Conservation (phyloP, 2,329 filamentous ascomycete species). For the Nannizzia gypsea region DNA sequence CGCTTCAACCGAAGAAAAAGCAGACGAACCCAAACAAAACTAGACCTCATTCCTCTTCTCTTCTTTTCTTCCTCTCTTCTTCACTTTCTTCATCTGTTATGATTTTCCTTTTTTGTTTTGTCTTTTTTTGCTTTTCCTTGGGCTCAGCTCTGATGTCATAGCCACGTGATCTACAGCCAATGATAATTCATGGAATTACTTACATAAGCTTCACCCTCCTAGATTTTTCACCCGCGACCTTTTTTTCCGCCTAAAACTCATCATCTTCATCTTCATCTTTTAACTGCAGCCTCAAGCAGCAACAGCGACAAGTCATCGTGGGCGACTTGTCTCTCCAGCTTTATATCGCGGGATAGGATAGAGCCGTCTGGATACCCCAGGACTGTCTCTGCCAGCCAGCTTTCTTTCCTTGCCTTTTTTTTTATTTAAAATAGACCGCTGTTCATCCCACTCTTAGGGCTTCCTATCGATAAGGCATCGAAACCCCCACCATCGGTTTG, state of each 20-base stretch:
- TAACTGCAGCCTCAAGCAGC: background rate
- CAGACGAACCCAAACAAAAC: background rate
- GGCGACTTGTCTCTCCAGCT: background rate
- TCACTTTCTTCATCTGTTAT: background rate
- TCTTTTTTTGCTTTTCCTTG: too few species aligned
- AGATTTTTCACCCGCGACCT: background rate
- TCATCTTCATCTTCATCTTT: background rate
- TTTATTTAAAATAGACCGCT: background rate
- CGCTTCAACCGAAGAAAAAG: background rate
- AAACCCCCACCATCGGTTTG: constrained; percentile 15
- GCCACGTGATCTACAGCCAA: background rate
- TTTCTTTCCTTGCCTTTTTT: too few species aligned
- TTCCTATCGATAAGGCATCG: constrained; percentile 33
- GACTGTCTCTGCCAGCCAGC: background rate
- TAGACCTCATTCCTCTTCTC: background rate
- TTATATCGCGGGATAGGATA: background rate
- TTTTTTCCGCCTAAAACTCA: background rate
- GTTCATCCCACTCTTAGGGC: constrained; percentile 16
- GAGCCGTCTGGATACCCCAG: background rate
- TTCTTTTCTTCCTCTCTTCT: background rate
- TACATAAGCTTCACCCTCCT: background rate
- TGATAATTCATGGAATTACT: background rate
- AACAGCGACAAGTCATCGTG: too few species aligned
- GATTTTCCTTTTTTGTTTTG: background rate
- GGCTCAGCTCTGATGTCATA: constrained; percentile 4